Percentiles rank a stretch among this genome's conserved stretches.
Evolutionary conservation across 371 early-diverging fungal species (phyloP).

Genomic region (Lichtheimia hyalospora): DNA sequence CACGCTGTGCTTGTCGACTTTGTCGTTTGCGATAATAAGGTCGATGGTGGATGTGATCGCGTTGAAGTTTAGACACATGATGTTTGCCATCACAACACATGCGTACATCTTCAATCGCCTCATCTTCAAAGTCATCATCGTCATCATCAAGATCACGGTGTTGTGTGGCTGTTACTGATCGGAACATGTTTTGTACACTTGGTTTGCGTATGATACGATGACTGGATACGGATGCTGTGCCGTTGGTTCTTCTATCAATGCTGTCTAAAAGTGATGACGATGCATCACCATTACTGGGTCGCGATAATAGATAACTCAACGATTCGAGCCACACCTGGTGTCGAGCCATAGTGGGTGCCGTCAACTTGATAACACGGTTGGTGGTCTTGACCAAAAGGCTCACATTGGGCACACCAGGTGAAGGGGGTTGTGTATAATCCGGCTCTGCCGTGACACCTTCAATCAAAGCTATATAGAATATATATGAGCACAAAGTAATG

Average conservation of each 20-base stretch:
- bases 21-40: constrained; percentile 24
- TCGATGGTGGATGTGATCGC: constrained; percentile 23
- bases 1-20: constrained; percentile 10
- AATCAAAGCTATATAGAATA: constrained; percentile 39
- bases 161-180: not conserved
- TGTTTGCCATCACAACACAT: constrained; percentile 45
- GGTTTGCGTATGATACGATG: constrained; percentile 4
- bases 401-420: constrained; percentile 47
- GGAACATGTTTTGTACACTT: constrained; percentile 11
- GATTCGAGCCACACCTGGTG: constrained; percentile 61
- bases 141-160: not conserved
- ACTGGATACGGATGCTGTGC: constrained; percentile 1
- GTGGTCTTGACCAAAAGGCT: constrained; percentile 61
- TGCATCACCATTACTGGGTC: not conserved
- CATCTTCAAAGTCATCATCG: constrained; percentile 23
- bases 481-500: not conserved
- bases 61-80: constrained; percentile 29
- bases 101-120: constrained; percentile 34
- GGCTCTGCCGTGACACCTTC: constrained; percentile 49
- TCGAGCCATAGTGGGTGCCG: constrained; percentile 56
- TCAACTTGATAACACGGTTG: constrained; percentile 63
- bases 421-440: constrained; percentile 22
- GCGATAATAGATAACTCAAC: constrained; percentile 15
- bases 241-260: not conserved
- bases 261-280: not conserved